These are phyloP conservation scores for Ascomycota sp. DNA, from an alignment of 2,329 filamentous ascomycete species.

Conservation along the genomic window DNA sequence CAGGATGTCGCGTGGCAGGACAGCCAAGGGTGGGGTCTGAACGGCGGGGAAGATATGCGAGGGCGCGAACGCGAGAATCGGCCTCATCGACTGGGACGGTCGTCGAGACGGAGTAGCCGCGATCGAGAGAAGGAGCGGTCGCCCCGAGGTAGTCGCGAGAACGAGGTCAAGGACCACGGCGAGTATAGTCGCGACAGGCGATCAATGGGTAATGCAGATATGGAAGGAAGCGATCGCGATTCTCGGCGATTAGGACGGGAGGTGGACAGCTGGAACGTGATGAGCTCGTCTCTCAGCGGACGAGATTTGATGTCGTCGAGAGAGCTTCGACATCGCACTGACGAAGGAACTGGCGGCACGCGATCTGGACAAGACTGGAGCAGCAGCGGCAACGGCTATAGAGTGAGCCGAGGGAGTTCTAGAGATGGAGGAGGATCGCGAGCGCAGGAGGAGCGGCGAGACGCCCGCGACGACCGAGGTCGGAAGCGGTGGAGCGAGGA, in stretches of 20 bases:
- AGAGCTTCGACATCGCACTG: constrained; percentile 13
- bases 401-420: constrained; percentile 15
- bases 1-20: constrained; percentile 22
- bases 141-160: constrained; percentile 18
- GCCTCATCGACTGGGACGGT: constrained; percentile 17
- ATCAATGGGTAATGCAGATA: constrained; percentile 12
- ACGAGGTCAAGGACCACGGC: constrained; percentile 22
- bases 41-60: constrained; percentile 10
- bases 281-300: constrained; percentile 10
- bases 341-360: constrained; percentile 5
- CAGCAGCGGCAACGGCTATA: constrained; percentile 9
- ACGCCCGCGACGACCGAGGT: constrained; percentile 15
- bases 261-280: constrained; percentile 8
- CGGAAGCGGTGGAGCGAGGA: constrained; percentile 26
- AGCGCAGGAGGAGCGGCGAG: constrained; percentile 13
- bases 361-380: constrained; percentile 6
- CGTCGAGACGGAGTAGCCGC: constrained; percentile 27
- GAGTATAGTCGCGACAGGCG: constrained; percentile 25
- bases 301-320: constrained; percentile 12
- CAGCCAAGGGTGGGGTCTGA: constrained; percentile 10
- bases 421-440: constrained; percentile 12
- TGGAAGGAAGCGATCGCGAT: constrained; percentile 12
- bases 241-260: constrained; percentile 11
- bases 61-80: constrained; percentile 18
- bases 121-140: constrained; percentile 30